Conservation (phyloP, 257 asterid genomes). For the Plectranthus barbatus region DNA sequence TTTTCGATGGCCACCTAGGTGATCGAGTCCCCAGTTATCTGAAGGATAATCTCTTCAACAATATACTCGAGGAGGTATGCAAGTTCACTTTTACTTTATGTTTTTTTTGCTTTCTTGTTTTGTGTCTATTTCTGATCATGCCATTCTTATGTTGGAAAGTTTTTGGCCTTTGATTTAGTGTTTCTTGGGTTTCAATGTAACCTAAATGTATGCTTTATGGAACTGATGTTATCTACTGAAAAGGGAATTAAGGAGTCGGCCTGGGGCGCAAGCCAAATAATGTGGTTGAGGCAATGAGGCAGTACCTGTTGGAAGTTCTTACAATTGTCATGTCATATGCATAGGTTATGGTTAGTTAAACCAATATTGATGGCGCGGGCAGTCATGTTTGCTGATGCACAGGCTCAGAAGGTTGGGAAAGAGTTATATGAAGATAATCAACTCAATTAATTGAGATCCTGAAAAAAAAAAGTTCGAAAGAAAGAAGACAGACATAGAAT, state of each 20-base stretch:
- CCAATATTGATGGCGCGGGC: no score
- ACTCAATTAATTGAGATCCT: not conserved
- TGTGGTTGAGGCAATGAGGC: not conserved
- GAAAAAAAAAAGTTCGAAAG: no score
- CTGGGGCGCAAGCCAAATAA: not conserved
- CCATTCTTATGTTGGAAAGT: not conserved
- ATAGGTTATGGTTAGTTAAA: not conserved
- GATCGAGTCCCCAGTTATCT: conserved; percentile 65
- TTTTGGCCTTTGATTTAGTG: not conserved
- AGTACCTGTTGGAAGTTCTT: not conserved
- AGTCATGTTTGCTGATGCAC: not conserved
- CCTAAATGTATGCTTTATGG: not conserved
- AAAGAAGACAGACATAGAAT: no score
- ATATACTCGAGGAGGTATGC: conserved; percentile 64
- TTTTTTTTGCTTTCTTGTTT: not conserved
- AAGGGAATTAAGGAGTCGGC: not conserved
- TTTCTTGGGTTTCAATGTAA: not conserved
- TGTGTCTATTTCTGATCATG: conserved; percentile 3
- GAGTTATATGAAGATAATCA: not conserved
- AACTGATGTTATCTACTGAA: not conserved
- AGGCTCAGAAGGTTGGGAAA: not conserved
- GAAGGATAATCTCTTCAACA: conserved; percentile 55
- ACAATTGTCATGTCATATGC: not conserved
- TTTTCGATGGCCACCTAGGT: conserved; percentile 73
- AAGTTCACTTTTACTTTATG: not conserved